A percentile compares a stretch with the other conserved stretches of the same genome.
These are phyloP conservation scores for Cordyceps pruinosa DNA, from an alignment of 2,329 filamentous ascomycete species.

Conservation along the genomic window DNA sequence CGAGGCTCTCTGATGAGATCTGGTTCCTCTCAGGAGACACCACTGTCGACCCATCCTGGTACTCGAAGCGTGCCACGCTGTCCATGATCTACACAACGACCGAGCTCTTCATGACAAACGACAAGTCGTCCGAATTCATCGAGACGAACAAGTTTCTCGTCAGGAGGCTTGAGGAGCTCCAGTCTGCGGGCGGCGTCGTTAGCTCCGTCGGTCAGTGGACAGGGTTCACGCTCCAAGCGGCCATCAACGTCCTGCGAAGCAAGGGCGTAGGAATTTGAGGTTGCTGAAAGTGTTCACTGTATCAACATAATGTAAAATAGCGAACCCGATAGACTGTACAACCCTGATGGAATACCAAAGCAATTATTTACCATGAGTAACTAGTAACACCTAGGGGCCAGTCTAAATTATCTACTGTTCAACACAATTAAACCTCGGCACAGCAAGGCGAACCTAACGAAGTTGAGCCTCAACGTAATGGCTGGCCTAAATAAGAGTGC, in stretches of 20 bases:
- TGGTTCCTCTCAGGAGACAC: slow-evolving; percentile 78
- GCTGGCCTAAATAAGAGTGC: slow-evolving; percentile 30
- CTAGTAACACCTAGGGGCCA: neutral
- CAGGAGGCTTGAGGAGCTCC: slow-evolving; percentile 64
- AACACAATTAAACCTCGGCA: neutral
- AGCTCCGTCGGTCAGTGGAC: slow-evolving; percentile 66
- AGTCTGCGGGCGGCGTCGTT: slow-evolving; percentile 54
- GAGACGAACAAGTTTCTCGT: slow-evolving; percentile 78
- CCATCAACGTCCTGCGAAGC: slow-evolving; percentile 77
- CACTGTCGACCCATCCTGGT: slow-evolving; percentile 82
- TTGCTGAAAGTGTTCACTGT: no score
- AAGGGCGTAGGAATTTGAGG: slow-evolving; percentile 73
- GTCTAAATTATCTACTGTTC: neutral
- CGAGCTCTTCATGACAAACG: slow-evolving; percentile 93
- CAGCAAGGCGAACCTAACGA: neutral
- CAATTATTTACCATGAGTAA: neutral
- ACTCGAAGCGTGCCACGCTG: slow-evolving; percentile 54
- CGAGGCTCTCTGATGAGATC: slow-evolving; percentile 82
- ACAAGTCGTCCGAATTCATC: slow-evolving; percentile 62
- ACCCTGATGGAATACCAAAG: neutral
- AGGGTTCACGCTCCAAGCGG: slow-evolving; percentile 71
- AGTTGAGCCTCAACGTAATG: neutral
- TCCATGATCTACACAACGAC: slow-evolving; percentile 59
- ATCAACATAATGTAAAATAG: neutral
- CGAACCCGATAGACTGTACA: neutral